Percentiles rank a stretch among this genome's conserved stretches.
Conservation (phyloP, 176 grass and related monocot genomes). For the Zea luxurians region DNA sequence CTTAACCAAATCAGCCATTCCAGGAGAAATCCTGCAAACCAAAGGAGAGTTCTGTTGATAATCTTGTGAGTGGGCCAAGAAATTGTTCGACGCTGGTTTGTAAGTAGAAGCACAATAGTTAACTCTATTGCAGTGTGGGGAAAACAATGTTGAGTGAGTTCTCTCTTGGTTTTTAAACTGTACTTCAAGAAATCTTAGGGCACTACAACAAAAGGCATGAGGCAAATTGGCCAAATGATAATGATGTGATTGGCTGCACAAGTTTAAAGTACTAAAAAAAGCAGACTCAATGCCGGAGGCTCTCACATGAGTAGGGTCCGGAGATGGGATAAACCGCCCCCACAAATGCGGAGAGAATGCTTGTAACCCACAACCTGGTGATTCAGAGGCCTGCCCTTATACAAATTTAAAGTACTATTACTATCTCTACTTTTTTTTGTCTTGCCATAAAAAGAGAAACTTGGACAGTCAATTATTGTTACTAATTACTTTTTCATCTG, state of each 20-base stretch:
- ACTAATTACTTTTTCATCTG: background rate
- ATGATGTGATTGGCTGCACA: background rate
- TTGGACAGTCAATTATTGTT: background rate
- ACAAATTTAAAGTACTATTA: background rate
- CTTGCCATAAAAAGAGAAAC: background rate
- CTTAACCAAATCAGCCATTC: conserved; percentile 69
- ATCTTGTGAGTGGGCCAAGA: conserved; percentile 14
- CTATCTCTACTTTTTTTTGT: background rate
- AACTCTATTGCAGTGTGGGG: background rate
- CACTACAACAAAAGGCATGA: background rate
- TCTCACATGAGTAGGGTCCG: too few species aligned
- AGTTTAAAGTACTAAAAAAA: background rate
- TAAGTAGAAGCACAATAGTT: background rate
- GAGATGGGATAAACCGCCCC: too few species aligned
- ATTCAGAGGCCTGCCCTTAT: too few species aligned
- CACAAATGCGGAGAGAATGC: too few species aligned
- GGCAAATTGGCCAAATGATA: background rate
- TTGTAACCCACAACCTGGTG: too few species aligned
- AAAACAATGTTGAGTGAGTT: conserved; percentile 1
- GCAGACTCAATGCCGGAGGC: too few species aligned
- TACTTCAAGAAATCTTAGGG: background rate
- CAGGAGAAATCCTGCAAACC: conserved; percentile 78
- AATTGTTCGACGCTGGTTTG: background rate
- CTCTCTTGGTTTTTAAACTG: conserved; percentile 20
- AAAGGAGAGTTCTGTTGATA: background rate